Evolutionary conservation across 2,329 filamentous ascomycete genomes (phyloP).

Genomic region (Alternaria triticina): DNA sequence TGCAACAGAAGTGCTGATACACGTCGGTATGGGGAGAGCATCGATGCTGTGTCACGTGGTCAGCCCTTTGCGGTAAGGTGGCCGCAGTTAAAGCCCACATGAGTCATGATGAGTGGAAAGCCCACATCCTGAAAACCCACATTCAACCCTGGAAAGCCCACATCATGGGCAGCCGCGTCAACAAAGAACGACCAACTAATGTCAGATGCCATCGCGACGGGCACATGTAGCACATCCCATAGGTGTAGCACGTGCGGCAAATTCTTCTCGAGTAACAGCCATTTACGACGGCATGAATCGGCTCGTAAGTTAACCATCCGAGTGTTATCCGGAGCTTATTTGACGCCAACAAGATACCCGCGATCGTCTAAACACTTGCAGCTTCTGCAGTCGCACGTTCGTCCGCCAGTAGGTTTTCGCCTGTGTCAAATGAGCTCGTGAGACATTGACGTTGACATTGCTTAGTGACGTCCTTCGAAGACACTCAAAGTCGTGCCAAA

Average conservation of each 20-base stretch:
- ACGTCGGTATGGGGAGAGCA: not conserved
- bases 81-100: slow-evolving; percentile 13
- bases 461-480: slow-evolving; percentile 4
- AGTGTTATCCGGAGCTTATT: not conserved
- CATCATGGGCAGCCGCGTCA: not conserved
- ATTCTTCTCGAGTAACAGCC: not conserved
- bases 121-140: slow-evolving; percentile 9
- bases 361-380: not conserved
- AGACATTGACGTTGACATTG: not conserved
- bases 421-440: not conserved
- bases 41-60: not conserved
- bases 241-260: not conserved
- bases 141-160: not conserved
- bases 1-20: not conserved
- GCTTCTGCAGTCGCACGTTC: not conserved
- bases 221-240: not conserved
- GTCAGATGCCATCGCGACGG: not conserved
- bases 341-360: not conserved
- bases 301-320: not conserved
- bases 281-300: not conserved
- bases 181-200: not conserved
- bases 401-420: not conserved
- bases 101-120: slow-evolving; percentile 7
- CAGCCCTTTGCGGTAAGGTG: slow-evolving; percentile 1
- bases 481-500: slow-evolving; percentile 4